Base-by-base conservation (phyloP, 2,329 filamentous ascomycete species). In the Trichoderma gracile region DNA sequence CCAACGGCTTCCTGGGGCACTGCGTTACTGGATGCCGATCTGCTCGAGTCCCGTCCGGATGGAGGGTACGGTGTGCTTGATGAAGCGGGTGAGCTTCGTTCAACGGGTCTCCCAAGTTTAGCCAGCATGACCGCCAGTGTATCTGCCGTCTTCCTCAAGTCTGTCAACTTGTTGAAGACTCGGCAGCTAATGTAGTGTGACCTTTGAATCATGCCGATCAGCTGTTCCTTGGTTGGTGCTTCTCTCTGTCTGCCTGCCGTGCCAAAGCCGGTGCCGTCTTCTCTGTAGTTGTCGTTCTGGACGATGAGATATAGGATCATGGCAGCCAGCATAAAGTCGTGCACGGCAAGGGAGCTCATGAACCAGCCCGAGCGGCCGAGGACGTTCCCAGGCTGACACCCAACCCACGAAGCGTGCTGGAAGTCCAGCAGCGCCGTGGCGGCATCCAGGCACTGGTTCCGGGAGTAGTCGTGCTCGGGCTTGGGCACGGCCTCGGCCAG, bases 321-420 rank as follows among this genome's bases (percentile, higher is more conserved):
- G 62, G 83, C 81, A 0, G 86, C 85, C 2, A 89, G 78, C 58
- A 89, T 75, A 57, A 85, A 89, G 70, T 89, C 86, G 57, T 87
- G 84, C 58, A 85, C 80, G 12, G 82, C 80, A 4, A 89, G 74
- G 0, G 83, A 83, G 3, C 81, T 82, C 21, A 87, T 72, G 68
- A 87, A 86, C 82, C 85, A 87, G 5, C 80, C 79, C 43, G 83
- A 79, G 33, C 78, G 76, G 66, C 78, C 76, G 15, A 89, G 73
- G 27, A 84, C 76, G 6, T 82, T 82, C 1, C 85, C 85, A 0
- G 85, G 84, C 63, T 80, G 79, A 2, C 77, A 79, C 1, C 80
- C 81, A 56, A 82, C 75, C 71, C 80, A 80, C 49, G 85, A 79
- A 33, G 73, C 71, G 40, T 75, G 68, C 70, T 86, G 84, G 65